Evolutionary conservation across 352 stramenopile genomes (phyloP).

Genomic region (Phytophthora uliginosa): DNA sequence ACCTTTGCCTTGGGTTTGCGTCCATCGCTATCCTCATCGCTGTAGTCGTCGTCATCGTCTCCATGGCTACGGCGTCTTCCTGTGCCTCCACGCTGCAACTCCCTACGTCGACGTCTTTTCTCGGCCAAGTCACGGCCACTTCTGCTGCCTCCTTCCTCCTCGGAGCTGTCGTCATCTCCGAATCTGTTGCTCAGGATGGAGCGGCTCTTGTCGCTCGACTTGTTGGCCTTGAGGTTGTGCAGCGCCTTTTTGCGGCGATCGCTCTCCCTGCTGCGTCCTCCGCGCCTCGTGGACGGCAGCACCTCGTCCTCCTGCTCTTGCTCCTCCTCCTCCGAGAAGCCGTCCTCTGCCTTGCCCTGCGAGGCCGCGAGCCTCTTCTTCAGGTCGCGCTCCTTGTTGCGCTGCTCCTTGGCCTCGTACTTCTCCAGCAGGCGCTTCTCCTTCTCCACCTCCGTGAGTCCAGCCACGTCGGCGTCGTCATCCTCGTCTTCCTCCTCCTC

Average conservation of each 20-base stretch:
- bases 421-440: slow-evolving; percentile 89
- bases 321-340: slow-evolving; percentile 44
- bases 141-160: slow-evolving; percentile 50
- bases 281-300: slow-evolving; percentile 55
- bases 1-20: slow-evolving; percentile 42
- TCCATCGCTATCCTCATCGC: slow-evolving; percentile 51
- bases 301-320: slow-evolving; percentile 51
- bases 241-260: slow-evolving; percentile 86
- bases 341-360: slow-evolving; percentile 55
- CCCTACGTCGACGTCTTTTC: slow-evolving; percentile 77
- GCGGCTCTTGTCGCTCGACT: slow-evolving; percentile 74
- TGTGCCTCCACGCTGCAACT: slow-evolving; percentile 68
- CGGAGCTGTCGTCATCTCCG: slow-evolving; percentile 63
- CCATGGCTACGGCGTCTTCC: slow-evolving; percentile 28
- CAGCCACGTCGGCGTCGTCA: slow-evolving; percentile 69
- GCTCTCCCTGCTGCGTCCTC: slow-evolving; percentile 67
- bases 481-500: slow-evolving; percentile 60
- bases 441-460: slow-evolving; percentile 90
- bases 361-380: slow-evolving; percentile 82
- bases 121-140: slow-evolving; percentile 73
- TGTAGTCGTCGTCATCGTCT: slow-evolving; percentile 53
- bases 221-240: slow-evolving; percentile 83
- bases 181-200: slow-evolving; percentile 89
- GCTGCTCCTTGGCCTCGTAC: slow-evolving; percentile 86
- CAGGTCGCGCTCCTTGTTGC: slow-evolving; percentile 85